Conservation (phyloP, 2,329 filamentous ascomycete genomes). For the Orbilia blumenaviensis region DNA sequence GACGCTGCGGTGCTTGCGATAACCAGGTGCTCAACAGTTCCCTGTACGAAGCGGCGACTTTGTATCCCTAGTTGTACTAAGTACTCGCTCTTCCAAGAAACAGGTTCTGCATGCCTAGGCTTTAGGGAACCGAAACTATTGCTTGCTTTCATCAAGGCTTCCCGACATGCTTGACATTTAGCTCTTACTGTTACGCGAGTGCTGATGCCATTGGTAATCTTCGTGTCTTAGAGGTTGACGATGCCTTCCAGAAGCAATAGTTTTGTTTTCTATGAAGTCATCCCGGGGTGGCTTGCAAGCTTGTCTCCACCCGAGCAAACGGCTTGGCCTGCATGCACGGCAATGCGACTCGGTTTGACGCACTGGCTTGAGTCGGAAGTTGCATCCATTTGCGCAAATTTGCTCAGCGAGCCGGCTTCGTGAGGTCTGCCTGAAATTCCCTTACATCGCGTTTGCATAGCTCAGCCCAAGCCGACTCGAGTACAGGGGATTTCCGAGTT, state of each 20-base stretch:
- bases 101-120: constrained; percentile 21
- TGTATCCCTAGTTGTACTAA: constrained; percentile 27
- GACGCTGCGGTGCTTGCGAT: constrained; percentile 20
- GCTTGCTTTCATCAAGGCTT: constrained; percentile 22
- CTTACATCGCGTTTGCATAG: not conserved
- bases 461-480: not conserved
- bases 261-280: constrained; percentile 37
- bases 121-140: constrained; percentile 11
- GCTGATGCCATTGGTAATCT: constrained; percentile 18
- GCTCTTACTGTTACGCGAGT: constrained; percentile 11
- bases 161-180: not conserved
- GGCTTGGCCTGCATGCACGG: not conserved
- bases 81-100: constrained; percentile 6
- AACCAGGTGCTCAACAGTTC: constrained; percentile 31
- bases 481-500: not conserved
- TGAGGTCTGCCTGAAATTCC: not conserved
- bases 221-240: constrained; percentile 2
- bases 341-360: constrained; percentile 1
- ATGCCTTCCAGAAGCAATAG: constrained; percentile 45
- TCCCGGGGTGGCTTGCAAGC: not conserved
- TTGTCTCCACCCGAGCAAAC: constrained; percentile 12
- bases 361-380: not conserved
- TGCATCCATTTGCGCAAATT: constrained; percentile 9
- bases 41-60: constrained; percentile 44
- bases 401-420: not conserved